Evolutionary conservation across 1,284 basidiomycete species (phyloP).

Genomic region (Pseudozyma thailandica): DNA sequence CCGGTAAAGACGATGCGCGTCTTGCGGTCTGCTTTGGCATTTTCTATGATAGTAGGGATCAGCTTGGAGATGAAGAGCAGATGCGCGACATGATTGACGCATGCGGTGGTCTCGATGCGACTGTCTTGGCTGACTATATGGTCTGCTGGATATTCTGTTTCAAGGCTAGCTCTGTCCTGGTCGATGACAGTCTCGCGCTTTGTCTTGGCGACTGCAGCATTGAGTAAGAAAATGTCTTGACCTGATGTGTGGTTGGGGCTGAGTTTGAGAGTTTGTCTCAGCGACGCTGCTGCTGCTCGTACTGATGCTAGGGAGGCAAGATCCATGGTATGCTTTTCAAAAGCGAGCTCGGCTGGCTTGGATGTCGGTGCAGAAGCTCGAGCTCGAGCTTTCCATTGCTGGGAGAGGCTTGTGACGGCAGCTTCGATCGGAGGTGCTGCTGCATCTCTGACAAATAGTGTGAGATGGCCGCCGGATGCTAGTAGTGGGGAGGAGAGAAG

Average conservation of each 20-base stretch:
- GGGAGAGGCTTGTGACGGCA: conserved; percentile 12
- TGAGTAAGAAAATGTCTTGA: conserved; percentile 44
- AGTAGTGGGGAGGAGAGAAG: conserved; percentile 24
- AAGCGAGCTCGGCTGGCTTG: not conserved
- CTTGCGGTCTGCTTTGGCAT: conserved; percentile 24
- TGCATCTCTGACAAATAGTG: conserved; percentile 24
- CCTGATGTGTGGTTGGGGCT: conserved; percentile 1
- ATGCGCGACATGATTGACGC: conserved; percentile 49
- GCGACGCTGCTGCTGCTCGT: conserved; percentile 26
- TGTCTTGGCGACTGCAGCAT: conserved; percentile 46
- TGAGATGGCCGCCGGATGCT: conserved; percentile 16
- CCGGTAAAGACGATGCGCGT: conserved; percentile 53
- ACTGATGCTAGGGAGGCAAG: conserved; percentile 36
- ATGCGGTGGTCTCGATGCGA: conserved; percentile 41
- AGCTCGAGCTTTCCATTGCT: conserved; percentile 8
- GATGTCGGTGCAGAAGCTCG: not conserved
- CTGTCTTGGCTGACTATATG: conserved; percentile 21
- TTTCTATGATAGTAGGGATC: conserved; percentile 17
- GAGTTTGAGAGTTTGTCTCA: conserved; percentile 6
- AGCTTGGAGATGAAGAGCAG: conserved; percentile 45
- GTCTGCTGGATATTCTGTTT: conserved; percentile 16
- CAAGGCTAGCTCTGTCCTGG: conserved; percentile 6
- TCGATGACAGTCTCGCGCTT: conserved; percentile 20
- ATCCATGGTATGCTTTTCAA: conserved; percentile 27
- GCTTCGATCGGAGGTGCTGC: conserved; percentile 4